Percentiles rank a stretch among this genome's conserved stretches.
Evolutionary conservation across 371 early-diverging fungal species (phyloP).

Genomic region (Actinomucor elegans): DNA sequence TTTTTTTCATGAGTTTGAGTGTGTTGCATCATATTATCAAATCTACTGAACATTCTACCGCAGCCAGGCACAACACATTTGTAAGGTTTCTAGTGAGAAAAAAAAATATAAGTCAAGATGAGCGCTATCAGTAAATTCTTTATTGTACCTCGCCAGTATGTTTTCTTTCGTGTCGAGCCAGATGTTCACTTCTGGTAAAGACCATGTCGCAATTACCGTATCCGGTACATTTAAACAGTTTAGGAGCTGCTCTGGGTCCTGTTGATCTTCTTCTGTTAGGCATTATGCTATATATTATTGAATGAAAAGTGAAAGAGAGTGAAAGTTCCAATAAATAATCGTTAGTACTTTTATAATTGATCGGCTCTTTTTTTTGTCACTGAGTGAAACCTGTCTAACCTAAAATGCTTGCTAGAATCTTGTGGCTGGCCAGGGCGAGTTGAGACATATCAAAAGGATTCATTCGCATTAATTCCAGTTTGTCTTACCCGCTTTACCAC

Average conservation of each 20-base stretch:
- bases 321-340: not conserved
- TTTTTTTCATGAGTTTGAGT: constrained; percentile 30
- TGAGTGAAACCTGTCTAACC: constrained; percentile 19
- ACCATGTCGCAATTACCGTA: constrained; percentile 56
- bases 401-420: constrained; percentile 4
- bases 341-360: not conserved
- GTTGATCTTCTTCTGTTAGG: constrained; percentile 19
- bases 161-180: constrained; percentile 55
- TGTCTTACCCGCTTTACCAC: too few relatives aligned
- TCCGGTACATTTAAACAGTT: constrained; percentile 48
- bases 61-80: constrained; percentile 21
- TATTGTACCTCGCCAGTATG: constrained; percentile 60
- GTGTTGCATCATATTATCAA: constrained; percentile 34
- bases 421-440: constrained; percentile 13
- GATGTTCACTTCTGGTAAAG: constrained; percentile 54
- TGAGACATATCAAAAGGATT: constrained; percentile 77
- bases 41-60: constrained; percentile 26
- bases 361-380: constrained; percentile 6
- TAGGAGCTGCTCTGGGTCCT: constrained; percentile 22
- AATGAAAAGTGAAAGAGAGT: constrained; percentile 2
- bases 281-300: too few relatives aligned
- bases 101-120: too few relatives aligned
- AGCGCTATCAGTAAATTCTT: too few relatives aligned
- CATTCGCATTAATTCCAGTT: constrained; percentile 75
- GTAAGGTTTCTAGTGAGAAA: constrained; percentile 23